Evolutionary conservation across 2,329 filamentous ascomycete genomes (phyloP).

Genomic region (Apiospora phragmitis): DNA sequence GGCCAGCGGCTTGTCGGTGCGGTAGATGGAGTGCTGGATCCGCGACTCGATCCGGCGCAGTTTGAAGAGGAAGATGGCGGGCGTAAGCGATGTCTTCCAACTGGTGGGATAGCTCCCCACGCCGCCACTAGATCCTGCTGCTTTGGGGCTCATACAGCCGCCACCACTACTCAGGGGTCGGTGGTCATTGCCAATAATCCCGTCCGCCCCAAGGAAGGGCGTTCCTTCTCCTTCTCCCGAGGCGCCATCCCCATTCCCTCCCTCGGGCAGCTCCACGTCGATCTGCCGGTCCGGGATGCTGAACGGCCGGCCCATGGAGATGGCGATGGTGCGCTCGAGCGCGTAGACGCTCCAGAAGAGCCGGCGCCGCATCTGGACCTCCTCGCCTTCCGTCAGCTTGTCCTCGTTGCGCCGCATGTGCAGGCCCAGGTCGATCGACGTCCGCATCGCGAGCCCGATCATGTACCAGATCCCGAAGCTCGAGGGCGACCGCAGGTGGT

Average conservation of each 20-base stretch:
- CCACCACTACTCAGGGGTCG: background rate
- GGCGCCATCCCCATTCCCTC: conserved; percentile 18
- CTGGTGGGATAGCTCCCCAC: conserved; percentile 16
- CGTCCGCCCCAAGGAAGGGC: no score
- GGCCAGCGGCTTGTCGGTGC: conserved; percentile 45
- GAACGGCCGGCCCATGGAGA: conserved; percentile 50
- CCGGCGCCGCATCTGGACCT: conserved; percentile 44
- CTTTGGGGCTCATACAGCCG: conserved; percentile 24
- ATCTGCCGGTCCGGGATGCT: conserved; percentile 53
- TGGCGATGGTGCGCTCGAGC: conserved; percentile 48
- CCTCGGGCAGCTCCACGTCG: conserved; percentile 47
- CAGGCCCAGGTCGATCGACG: conserved; percentile 51
- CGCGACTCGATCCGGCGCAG: conserved; percentile 48
- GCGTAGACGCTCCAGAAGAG: conserved; percentile 55
- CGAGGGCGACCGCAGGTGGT: conserved; percentile 50
- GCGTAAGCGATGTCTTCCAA: conserved; percentile 38
- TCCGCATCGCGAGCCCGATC: conserved; percentile 54
- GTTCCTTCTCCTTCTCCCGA: background rate
- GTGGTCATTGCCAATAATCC: background rate
- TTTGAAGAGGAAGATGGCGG: conserved; percentile 44
- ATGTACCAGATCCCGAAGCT: conserved; percentile 55
- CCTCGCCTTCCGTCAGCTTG: conserved; percentile 36
- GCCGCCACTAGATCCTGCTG: background rate
- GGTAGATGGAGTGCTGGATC: conserved; percentile 53
- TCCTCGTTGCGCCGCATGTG: conserved; percentile 48